Conservation (phyloP, 352 stramenopile species). For the Globisporangium radiosum region DNA sequence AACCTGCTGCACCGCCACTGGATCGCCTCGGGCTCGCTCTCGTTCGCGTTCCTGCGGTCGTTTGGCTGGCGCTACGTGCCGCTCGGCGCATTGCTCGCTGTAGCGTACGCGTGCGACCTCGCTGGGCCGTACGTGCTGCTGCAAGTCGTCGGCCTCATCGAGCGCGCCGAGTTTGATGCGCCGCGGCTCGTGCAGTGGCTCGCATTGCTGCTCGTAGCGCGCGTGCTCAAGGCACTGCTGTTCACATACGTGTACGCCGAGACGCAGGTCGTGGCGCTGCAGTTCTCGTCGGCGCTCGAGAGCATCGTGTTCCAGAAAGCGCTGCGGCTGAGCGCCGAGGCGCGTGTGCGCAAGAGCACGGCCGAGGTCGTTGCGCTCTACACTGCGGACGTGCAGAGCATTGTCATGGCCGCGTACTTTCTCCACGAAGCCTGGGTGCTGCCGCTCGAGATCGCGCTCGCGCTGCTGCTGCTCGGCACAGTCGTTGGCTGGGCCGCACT, state of each 20-base stretch:
- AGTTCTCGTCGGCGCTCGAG: conserved; percentile 60
- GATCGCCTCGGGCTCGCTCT: conserved; percentile 47
- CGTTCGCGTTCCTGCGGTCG: conserved; percentile 38
- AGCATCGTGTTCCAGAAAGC: conserved; percentile 74
- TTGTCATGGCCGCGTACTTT: conserved; percentile 53
- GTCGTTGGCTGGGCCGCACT: conserved; percentile 45
- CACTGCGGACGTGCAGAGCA: conserved; percentile 47
- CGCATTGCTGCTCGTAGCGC: conserved; percentile 43
- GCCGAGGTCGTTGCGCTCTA: conserved; percentile 53
- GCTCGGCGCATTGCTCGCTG: conserved; percentile 34
- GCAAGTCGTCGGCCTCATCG: conserved; percentile 43
- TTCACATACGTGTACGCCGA: conserved; percentile 56
- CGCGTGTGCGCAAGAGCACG: conserved; percentile 26
- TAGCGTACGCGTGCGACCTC: conserved; percentile 44
- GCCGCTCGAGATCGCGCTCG: conserved; percentile 41
- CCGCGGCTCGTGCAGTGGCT: conserved; percentile 52
- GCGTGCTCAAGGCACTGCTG: conserved; percentile 55
- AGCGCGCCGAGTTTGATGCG: conserved; percentile 19
- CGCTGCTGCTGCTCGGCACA: conserved; percentile 41
- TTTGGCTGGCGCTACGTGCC: conserved; percentile 42
- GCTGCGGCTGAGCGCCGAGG: conserved; percentile 32
- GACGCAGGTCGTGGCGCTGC: conserved; percentile 54
- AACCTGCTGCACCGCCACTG: conserved; percentile 52
- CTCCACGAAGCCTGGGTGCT: conserved; percentile 72
- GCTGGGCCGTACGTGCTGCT: conserved; percentile 60